Evolutionary conservation across 1,284 basidiomycete genomes (phyloP).

Genomic region (Blastosporella zonata): DNA sequence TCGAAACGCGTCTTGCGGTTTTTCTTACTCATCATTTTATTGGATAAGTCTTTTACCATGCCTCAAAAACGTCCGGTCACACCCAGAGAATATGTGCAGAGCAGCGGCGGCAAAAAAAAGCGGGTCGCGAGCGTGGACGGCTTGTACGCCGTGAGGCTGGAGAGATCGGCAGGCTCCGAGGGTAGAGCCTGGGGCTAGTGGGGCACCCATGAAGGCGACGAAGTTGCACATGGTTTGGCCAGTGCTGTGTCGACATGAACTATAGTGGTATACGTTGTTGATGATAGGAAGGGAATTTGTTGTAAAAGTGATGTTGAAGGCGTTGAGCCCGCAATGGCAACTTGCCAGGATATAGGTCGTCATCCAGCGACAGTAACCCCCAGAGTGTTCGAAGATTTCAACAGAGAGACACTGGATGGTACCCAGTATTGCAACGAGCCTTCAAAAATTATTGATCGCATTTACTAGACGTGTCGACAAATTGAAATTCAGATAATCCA

Average conservation of each 20-base stretch:
- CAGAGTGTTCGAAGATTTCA: too few species aligned
- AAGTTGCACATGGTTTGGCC: slow-evolving; percentile 21
- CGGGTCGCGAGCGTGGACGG: slow-evolving; percentile 16
- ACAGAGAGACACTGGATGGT: too few species aligned
- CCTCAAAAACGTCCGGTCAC: too few species aligned
- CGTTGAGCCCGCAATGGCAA: slow-evolving; percentile 28
- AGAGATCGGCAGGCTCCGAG: slow-evolving; percentile 18
- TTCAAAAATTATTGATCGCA: too few species aligned
- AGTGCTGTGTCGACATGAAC: slow-evolving; percentile 24
- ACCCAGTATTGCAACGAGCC: too few species aligned
- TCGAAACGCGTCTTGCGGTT: neutral
- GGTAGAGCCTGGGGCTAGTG: slow-evolving; percentile 15
- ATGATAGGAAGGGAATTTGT: slow-evolving; percentile 22
- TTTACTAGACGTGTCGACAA: too few species aligned
- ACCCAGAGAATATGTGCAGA: slow-evolving; percentile 24
- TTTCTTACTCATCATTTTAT: too few species aligned
- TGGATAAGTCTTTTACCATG: too few species aligned
- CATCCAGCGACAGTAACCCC: too few species aligned
- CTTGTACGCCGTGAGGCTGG: slow-evolving; percentile 20
- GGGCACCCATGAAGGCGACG: slow-evolving; percentile 16
- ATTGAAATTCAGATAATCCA: too few species aligned
- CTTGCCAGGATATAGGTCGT: slow-evolving; percentile 24
- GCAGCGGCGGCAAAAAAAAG: slow-evolving; percentile 25
- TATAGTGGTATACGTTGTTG: slow-evolving; percentile 24
- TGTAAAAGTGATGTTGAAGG: slow-evolving; percentile 24